Percentiles rank a stretch among this genome's conserved stretches.
phyloP scores from a whole-genome alignment of 1,284 basidiomycete genomes.

The Mycena sp. region DNA sequence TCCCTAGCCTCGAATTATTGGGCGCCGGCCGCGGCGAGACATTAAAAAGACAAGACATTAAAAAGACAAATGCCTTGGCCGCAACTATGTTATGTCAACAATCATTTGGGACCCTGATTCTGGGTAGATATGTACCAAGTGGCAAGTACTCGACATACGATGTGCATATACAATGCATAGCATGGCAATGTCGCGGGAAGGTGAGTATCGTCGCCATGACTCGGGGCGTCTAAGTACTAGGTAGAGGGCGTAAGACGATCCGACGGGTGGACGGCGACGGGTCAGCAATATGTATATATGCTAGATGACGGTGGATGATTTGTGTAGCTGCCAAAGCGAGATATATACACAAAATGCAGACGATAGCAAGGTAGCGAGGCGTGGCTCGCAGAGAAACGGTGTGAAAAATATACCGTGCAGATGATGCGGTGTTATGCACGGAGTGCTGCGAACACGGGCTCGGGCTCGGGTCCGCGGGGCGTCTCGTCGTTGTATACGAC shows the following conservation, averaged over 20 bases:
- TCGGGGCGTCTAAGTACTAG: slow-evolving; percentile 12
- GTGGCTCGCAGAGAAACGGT: too few relatives aligned
- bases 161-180: too few relatives aligned
- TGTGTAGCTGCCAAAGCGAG: neutral
- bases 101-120: too few relatives aligned
- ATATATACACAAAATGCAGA: slow-evolving; percentile 3
- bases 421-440: neutral
- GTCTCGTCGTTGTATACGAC: slow-evolving; percentile 4
- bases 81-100: too few relatives aligned
- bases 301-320: neutral
- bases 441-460: neutral
- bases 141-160: slow-evolving; percentile 15
- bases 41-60: too few relatives aligned
- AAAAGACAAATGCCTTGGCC: too few relatives aligned
- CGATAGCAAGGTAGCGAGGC: neutral
- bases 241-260: slow-evolving; percentile 7
- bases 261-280: neutral
- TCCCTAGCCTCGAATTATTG: too few relatives aligned
- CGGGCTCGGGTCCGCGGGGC: neutral
- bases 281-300: too few relatives aligned
- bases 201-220: neutral
- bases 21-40: too few relatives aligned
- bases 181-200: slow-evolving; percentile 19
- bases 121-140: slow-evolving; percentile 11
- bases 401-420: slow-evolving; percentile 5